These are phyloP conservation scores for Exophiala calicioides DNA, from an alignment of 2,329 filamentous ascomycete species.

Conservation along the genomic window DNA sequence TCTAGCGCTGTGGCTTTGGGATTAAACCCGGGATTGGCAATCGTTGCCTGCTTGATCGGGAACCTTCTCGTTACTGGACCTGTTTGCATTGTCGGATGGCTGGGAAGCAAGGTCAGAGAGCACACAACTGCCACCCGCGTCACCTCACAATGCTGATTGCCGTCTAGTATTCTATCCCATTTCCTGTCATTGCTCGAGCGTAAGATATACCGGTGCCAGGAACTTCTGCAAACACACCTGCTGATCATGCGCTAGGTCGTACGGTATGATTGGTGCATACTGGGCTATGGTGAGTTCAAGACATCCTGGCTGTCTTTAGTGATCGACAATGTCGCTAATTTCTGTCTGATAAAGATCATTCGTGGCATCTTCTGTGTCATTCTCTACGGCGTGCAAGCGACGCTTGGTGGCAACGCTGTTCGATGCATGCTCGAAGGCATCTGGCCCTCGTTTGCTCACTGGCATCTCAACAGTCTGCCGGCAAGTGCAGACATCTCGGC, in stretches of 20 bases:
- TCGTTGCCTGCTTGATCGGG: constrained; percentile 15
- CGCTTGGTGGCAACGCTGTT: constrained; percentile 58
- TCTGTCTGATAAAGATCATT: constrained; percentile 37
- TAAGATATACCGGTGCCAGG: background rate
- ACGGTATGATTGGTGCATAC: constrained; percentile 40
- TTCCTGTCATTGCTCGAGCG: constrained; percentile 58
- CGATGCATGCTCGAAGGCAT: constrained; percentile 57
- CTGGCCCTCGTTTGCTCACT: constrained; percentile 29
- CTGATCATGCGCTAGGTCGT: constrained; percentile 50
- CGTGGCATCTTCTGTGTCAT: constrained; percentile 57
- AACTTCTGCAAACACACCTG: constrained; percentile 54
- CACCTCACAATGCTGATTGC: constrained; percentile 41
- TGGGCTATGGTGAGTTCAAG: constrained; percentile 11
- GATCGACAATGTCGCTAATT: background rate
- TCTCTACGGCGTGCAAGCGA: constrained; percentile 67
- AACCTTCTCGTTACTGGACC: constrained; percentile 53
- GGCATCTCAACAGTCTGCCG: constrained; percentile 13
- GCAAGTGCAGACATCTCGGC: constrained; percentile 18
- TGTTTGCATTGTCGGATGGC: constrained; percentile 60
- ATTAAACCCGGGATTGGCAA: constrained; percentile 40
- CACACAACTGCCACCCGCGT: too few species aligned
- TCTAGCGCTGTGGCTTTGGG: constrained; percentile 53
- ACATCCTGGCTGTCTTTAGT: too few species aligned
- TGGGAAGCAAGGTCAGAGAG: constrained; percentile 39
- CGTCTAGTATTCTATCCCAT: constrained; percentile 41